Evolutionary conservation across 140 eudicot genomes (phyloP).

Genomic region (Bidens hawaiensis): DNA sequence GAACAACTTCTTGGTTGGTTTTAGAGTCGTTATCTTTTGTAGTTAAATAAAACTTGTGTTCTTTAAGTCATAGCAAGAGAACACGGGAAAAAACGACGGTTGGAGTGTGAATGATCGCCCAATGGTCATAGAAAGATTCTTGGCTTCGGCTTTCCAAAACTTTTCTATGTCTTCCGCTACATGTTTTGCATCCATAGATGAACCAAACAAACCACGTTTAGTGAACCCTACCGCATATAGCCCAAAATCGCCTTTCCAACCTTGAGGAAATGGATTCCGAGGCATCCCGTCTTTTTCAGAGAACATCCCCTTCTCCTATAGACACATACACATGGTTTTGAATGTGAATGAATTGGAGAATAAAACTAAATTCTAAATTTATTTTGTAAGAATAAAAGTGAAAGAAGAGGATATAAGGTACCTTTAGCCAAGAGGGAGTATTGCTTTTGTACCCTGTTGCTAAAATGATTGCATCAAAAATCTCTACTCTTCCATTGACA

Average conservation of each 20-base stretch:
- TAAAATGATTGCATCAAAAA: slow-evolving; percentile 66
- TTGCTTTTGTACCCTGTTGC: slow-evolving; percentile 88
- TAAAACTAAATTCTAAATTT: not conserved
- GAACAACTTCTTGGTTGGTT: slow-evolving; percentile 27
- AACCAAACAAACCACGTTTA: slow-evolving; percentile 48
- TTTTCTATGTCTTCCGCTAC: slow-evolving; percentile 41
- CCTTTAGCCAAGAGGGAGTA: slow-evolving; percentile 87
- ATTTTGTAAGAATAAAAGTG: not conserved
- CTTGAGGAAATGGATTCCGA: slow-evolving; percentile 43
- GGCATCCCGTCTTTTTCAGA: slow-evolving; percentile 53
- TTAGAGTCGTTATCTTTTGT: slow-evolving; percentile 28
- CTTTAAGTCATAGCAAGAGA: slow-evolving; percentile 7
- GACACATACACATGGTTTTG: not conserved
- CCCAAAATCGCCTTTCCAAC: slow-evolving; percentile 62
- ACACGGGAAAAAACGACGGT: not conserved
- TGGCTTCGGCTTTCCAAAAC: slow-evolving; percentile 36
- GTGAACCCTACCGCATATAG: slow-evolving; percentile 53
- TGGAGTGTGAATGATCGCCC: slow-evolving; percentile 25
- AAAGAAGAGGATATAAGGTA: slow-evolving; percentile 6
- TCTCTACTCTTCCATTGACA: slow-evolving; percentile 48
- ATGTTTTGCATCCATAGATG: slow-evolving; percentile 41
- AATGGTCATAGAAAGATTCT: slow-evolving; percentile 23
- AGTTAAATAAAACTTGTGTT: slow-evolving; percentile 9
- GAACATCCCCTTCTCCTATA: slow-evolving; percentile 40
- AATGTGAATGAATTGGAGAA: not conserved